A percentile compares a stretch with the other conserved stretches of the same genome.
These are phyloP conservation scores for Xylaria digitata DNA, from an alignment of 2,329 filamentous ascomycete species.

Conservation along the genomic window DNA sequence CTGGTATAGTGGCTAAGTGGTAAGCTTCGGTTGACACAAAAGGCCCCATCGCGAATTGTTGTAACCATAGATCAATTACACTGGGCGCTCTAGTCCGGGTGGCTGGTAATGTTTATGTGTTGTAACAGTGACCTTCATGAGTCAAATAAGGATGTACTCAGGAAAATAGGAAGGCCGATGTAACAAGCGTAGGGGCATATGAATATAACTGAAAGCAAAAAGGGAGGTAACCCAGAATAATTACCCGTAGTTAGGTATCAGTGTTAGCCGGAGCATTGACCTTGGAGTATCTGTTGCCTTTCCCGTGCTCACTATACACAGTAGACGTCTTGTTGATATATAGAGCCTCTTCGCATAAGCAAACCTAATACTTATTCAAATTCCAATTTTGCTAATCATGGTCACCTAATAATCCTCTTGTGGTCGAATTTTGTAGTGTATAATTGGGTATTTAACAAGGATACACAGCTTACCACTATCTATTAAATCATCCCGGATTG, in stretches of 20 bases:
- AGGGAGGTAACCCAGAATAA: too few species aligned
- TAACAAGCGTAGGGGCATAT: too few species aligned
- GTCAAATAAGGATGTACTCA: background rate
- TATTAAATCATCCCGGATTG: background rate
- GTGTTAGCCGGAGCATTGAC: background rate
- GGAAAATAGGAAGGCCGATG: background rate
- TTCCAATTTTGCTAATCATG: background rate
- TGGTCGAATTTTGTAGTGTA: background rate
- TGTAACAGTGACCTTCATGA: background rate
- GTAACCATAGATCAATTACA: background rate
- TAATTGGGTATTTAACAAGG: background rate
- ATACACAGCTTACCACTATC: background rate
- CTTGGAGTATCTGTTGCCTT: background rate
- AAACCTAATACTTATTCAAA: background rate
- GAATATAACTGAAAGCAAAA: background rate
- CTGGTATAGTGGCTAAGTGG: too few species aligned
- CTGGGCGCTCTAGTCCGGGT: background rate
- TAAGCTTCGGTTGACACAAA: too few species aligned
- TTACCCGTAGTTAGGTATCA: background rate
- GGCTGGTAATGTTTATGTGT: background rate
- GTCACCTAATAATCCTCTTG: background rate
- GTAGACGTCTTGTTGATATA: background rate
- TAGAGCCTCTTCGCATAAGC: background rate
- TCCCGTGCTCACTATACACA: background rate
- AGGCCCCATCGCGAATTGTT: background rate